Evolutionary conservation across 1,284 basidiomycete species (phyloP).

Genomic region (Tylopilus sp.): DNA sequence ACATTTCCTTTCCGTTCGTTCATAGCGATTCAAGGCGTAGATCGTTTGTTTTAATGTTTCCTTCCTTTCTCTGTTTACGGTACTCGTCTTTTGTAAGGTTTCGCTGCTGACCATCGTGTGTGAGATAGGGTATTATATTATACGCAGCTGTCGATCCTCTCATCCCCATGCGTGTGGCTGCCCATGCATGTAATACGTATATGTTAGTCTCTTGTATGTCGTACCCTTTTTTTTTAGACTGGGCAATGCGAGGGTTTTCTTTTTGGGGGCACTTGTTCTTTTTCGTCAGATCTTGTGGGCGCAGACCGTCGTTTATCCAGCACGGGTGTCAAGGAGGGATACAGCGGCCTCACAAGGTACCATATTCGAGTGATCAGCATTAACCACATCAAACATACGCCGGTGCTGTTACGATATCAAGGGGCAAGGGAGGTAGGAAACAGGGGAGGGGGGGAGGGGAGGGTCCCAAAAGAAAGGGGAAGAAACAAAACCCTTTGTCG

Average conservation of each 20-base stretch:
- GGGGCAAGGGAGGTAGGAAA: neutral
- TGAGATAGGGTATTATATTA: slow-evolving; percentile 20
- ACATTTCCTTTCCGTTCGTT: neutral
- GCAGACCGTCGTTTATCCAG: neutral
- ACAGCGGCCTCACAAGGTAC: neutral
- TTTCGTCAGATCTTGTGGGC: neutral
- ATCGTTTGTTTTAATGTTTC: neutral
- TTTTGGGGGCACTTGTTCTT: neutral
- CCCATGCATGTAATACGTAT: slow-evolving; percentile 1
- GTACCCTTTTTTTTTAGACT: slow-evolving; percentile 3
- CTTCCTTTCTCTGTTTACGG: neutral
- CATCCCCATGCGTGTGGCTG: slow-evolving; percentile 5
- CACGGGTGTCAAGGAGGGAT: neutral
- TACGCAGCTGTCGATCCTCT: slow-evolving; percentile 1
- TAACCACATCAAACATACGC: neutral
- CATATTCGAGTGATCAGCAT: neutral
- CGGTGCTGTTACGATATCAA: neutral
- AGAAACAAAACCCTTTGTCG: neutral
- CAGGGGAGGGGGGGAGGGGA: neutral
- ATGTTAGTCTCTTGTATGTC: slow-evolving; percentile 1
- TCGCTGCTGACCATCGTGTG: slow-evolving; percentile 8
- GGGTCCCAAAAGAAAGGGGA: neutral
- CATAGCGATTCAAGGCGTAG: slow-evolving; percentile 11
- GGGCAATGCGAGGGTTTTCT: slow-evolving; percentile 8
- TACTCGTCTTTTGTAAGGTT: slow-evolving; percentile 10